A percentile compares a stretch with the other conserved stretches of the same genome.
Evolutionary conservation across 257 asterid species (phyloP).

Genomic region (Capsicum pubescens): DNA sequence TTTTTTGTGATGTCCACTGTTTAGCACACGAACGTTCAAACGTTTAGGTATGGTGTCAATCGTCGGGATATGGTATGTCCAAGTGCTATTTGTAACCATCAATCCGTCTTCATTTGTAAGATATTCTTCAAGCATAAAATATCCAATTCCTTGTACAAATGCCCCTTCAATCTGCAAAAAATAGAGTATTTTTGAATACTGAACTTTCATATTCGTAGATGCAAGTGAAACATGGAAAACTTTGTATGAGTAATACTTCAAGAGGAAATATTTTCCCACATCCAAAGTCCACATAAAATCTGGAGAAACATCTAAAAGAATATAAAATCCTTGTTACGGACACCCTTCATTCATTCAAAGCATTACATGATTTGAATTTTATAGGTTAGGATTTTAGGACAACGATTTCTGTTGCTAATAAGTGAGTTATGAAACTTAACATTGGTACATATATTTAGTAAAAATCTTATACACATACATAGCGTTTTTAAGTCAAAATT

Average conservation of each 20-base stretch:
- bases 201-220: background rate
- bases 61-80: conserved; percentile 86
- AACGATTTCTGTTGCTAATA: background rate
- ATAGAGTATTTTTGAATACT: background rate
- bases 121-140: conserved; percentile 87
- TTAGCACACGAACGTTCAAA: conserved; percentile 64
- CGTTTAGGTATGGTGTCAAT: conserved; percentile 69
- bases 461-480: background rate
- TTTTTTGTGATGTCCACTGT: conserved; percentile 61
- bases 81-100: conserved; percentile 60
- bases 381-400: no score
- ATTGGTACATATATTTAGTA: no score
- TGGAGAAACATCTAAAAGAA: no score
- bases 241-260: background rate
- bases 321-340: no score
- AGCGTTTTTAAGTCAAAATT: no score
- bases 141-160: conserved; percentile 83
- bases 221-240: background rate
- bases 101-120: conserved; percentile 57
- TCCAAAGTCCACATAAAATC: no score
- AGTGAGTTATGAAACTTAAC: no score
- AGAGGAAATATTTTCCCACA: background rate
- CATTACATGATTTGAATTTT: no score
- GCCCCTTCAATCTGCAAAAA: conserved; percentile 77
- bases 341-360: no score